Evolutionary conservation across 1,284 basidiomycete genomes (phyloP), one percentile per base, ranked within the genome.

Genomic region (Phenoliferia sp.): DNA sequence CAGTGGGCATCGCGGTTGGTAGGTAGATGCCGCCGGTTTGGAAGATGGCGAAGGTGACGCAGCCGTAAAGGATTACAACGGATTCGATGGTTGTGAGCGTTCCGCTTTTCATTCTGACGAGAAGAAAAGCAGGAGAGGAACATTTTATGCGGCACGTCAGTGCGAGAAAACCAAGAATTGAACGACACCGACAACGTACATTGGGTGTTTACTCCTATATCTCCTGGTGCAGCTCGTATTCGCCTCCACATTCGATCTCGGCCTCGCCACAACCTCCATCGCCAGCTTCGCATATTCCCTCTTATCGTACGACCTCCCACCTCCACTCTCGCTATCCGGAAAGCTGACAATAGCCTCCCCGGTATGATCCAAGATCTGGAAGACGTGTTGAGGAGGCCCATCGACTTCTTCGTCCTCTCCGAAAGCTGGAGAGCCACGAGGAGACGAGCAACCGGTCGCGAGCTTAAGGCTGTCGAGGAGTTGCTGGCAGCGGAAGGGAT

Each of bases 221-320:
- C 95, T 85, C 75, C 91, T 86, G 67, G 94, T 97, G 79, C 94
- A 99, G 80, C 88, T 94, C 59, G 94, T 97, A 80, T 90, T 89
- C 54, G 89, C 87, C 76, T 89, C 87, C 2, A 74, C 76, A 4
- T 74, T 83, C 82, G 77, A 83, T 79, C 67, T 82, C 76, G 77
- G 76, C 71, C 79, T 80, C 80, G 91, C 86, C 75, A 89, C 84
- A 32, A 94, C 89, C 63, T 88, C 87, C 66, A 88, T 86, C 60
- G 90, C 90, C 62, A 96, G 84, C 73, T 85, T 85, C 61, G 89
- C 88, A 76, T 93, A 92, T 66, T 86, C 85, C n/a, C 88, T 85
- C 59, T 86, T 84, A 73, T 90, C 90, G 59, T 83, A 83, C 75
- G 66, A 33, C 62, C 59, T 72, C 16, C 66, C 65, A 3, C 65